These are phyloP conservation scores for Wickerhamomyces hampshirensis DNA, from an alignment of 805 yeast species.

Conservation along the genomic window DNA sequence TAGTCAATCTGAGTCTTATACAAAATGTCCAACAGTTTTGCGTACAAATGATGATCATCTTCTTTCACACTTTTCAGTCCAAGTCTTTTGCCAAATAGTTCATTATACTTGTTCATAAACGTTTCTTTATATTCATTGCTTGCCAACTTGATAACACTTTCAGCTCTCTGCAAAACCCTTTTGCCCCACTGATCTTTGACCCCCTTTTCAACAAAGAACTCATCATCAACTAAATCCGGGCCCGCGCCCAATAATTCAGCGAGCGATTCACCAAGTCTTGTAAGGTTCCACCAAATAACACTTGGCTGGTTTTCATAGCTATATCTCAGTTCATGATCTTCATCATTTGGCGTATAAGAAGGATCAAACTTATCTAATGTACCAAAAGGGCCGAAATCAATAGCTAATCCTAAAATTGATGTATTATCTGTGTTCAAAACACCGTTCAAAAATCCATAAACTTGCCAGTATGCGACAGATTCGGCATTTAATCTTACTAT, in stretches of 20 bases:
- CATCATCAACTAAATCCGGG: conserved; percentile 40
- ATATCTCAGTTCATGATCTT: conserved; percentile 68
- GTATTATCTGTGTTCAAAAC: conserved; percentile 94
- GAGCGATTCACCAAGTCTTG: conserved; percentile 77
- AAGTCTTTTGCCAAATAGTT: conserved; percentile 56
- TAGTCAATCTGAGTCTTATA: conserved; percentile 65
- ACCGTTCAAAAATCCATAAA: conserved; percentile 90
- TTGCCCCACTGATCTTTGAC: conserved; percentile 44
- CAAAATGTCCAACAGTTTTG: conserved; percentile 49
- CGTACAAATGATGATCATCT: conserved; percentile 31
- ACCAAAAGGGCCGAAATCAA: conserved; percentile 95
- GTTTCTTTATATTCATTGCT: conserved; percentile 61
- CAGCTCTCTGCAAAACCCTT: conserved; percentile 52
- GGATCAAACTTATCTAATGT: conserved; percentile 85
- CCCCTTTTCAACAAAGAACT: conserved; percentile 36
- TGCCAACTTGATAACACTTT: conserved; percentile 54
- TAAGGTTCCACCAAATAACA: conserved; percentile 89
- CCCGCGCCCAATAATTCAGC: conserved; percentile 81
- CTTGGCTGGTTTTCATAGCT: conserved; percentile 81
- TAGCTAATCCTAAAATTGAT: conserved; percentile 77
- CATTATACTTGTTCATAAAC: conserved; percentile 55
- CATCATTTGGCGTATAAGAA: conserved; percentile 82
- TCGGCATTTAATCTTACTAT: conserved; percentile 69
- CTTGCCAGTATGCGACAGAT: conserved; percentile 81
- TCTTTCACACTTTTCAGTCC: conserved; percentile 50